A percentile compares a stretch with the other conserved stretches of the same genome.
Conservation (phyloP, 305 asterid genomes). For the Fraxinus dipetala region DNA sequence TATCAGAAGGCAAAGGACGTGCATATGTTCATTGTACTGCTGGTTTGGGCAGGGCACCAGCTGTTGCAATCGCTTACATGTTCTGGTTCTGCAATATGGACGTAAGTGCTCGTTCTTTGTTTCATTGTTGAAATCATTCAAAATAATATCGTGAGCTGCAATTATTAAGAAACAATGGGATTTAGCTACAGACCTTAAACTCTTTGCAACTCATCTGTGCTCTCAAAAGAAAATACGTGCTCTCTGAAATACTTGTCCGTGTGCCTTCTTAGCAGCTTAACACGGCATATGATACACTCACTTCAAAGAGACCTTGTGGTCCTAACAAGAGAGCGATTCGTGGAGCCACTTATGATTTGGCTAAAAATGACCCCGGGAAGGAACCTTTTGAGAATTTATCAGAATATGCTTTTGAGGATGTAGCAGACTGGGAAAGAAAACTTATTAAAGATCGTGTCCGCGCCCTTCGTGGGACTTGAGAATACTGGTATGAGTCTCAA, state of each 20-base stretch:
- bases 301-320: slow-evolving; percentile 84
- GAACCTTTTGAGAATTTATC: slow-evolving; percentile 78
- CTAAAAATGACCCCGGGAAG: slow-evolving; percentile 66
- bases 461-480: slow-evolving; percentile 52
- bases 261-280: slow-evolving; percentile 48
- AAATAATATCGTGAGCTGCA: neutral
- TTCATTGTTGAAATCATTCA: neutral
- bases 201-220: neutral
- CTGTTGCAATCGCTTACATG: slow-evolving; percentile 88
- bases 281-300: slow-evolving; percentile 55
- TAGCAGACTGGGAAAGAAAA: slow-evolving; percentile 81
- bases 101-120: slow-evolving; percentile 36
- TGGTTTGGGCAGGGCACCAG: slow-evolving; percentile 94
- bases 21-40: slow-evolving; percentile 90
- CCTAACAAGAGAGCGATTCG: slow-evolving; percentile 74
- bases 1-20: slow-evolving; percentile 77
- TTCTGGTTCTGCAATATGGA: slow-evolving; percentile 81
- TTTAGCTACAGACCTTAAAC: neutral
- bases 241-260: slow-evolving; percentile 2
- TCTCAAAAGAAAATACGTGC: neutral
- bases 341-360: slow-evolving; percentile 84
- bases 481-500: slow-evolving; percentile 10
- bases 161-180: neutral
- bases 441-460: slow-evolving; percentile 70
- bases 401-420: slow-evolving; percentile 58